Conservation (phyloP, 768 basidiomycete species). For the Pholiota conissans region DNA sequence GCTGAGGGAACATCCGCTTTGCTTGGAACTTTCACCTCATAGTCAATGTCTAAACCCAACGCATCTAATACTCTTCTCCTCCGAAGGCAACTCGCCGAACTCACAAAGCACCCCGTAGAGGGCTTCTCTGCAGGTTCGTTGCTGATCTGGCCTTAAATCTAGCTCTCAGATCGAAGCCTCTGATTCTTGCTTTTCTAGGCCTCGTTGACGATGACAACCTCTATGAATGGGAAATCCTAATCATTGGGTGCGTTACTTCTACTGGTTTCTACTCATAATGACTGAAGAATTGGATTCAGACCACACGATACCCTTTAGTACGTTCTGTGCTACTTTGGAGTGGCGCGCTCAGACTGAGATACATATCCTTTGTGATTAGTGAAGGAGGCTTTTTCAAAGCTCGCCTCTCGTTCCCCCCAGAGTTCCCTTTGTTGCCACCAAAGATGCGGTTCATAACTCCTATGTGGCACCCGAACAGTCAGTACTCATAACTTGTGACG, state of each 20-base stretch:
- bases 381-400: conserved; percentile 98
- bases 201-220: conserved; percentile 94
- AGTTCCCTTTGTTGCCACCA: conserved; percentile 89
- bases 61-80: conserved; percentile 63
- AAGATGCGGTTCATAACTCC: conserved; percentile 96
- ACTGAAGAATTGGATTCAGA: conserved; percentile 37
- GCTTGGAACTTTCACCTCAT: conserved; percentile 22
- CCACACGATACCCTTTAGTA: conserved; percentile 94
- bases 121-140: conserved; percentile 90
- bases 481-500: conserved; percentile 25
- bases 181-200: conserved; percentile 47
- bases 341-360: background rate
- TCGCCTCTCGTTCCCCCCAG: conserved; percentile 81
- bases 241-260: conserved; percentile 73
- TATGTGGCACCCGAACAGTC: conserved; percentile 98
- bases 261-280: background rate
- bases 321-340: conserved; percentile 21
- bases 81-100: conserved; percentile 76
- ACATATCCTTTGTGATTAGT: conserved; percentile 40
- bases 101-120: conserved; percentile 91
- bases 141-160: conserved; percentile 24
- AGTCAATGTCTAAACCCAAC: conserved; percentile 44
- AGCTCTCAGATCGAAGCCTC: no score
- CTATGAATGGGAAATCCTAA: conserved; percentile 95
- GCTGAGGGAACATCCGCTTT: conserved; percentile 10